phyloP scores from a whole-genome alignment of 176 grass and related monocot species.

The Zea mays region Zm-B73-REFERENCE-NAM-5.0 NC_050104.1:98795001-98795500 shows the following conservation, averaged over 20 bases:
- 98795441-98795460: conserved; percentile 94
- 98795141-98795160: conserved; percentile 3
- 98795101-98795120: background rate
- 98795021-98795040: conserved; percentile 96
- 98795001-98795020: conserved; percentile 91
- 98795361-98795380: conserved; percentile 93
- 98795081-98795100: conserved; percentile 15
- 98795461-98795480: conserved; percentile 17
- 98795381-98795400: conserved; percentile 98
- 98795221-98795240: conserved; percentile 20
- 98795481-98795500: conserved; percentile 39
- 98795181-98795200: background rate
- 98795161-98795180: conserved; percentile 5
- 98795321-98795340: conserved; percentile 92
- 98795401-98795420: conserved; percentile 97
- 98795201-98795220: conserved; percentile 10
- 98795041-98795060: conserved; percentile 94
- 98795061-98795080: conserved; percentile 22
- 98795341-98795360: conserved; percentile 86
- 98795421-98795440: conserved; percentile 99
- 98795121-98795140: conserved; percentile 4
- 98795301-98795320: conserved; percentile 90
- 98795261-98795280: conserved; percentile 9
- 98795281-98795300: conserved; percentile 57
- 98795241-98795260: conserved; percentile 27